Percentiles rank a stretch among this genome's conserved stretches.
Evolutionary conservation across 805 yeast genomes (phyloP).

Genomic region (Phaffomyces opuntiae): DNA sequence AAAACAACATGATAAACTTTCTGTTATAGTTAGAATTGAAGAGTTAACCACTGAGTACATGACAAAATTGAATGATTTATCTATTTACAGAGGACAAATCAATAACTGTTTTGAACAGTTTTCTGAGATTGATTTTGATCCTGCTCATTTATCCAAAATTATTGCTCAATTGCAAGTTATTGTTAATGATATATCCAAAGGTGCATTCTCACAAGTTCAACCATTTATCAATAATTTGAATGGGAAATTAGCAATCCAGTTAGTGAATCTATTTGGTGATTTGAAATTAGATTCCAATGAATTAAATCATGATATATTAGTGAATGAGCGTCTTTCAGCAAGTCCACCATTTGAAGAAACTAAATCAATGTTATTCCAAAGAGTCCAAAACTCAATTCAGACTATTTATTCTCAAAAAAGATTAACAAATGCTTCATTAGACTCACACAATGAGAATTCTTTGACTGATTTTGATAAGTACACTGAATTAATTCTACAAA

Average conservation of each 20-base stretch:
- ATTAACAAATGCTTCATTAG: conserved; percentile 20
- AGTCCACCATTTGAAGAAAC: conserved; percentile 35
- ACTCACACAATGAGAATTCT: not conserved
- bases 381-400: conserved; percentile 20
- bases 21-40: conserved; percentile 27
- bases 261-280: conserved; percentile 24
- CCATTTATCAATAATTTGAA: conserved; percentile 30
- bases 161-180: conserved; percentile 28
- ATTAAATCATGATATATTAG: conserved; percentile 25
- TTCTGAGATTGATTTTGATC: conserved; percentile 21
- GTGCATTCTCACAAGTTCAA: conserved; percentile 29
- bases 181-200: conserved; percentile 29
- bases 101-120: conserved; percentile 19
- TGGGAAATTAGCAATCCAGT: conserved; percentile 19
- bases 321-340: conserved; percentile 30
- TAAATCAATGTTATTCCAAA: conserved; percentile 24
- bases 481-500: conserved; percentile 2
- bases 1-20: conserved; percentile 27
- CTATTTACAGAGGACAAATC: conserved; percentile 24
- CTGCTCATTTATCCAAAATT: conserved; percentile 9
- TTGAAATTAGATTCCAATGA: not conserved
- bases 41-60: conserved; percentile 24
- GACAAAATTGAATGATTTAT: conserved; percentile 25
- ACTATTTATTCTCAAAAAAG: conserved; percentile 22
- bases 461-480: conserved; percentile 7